Conservation (phyloP, 2,329 filamentous ascomycete species). For the Neurospora sp. region DNA sequence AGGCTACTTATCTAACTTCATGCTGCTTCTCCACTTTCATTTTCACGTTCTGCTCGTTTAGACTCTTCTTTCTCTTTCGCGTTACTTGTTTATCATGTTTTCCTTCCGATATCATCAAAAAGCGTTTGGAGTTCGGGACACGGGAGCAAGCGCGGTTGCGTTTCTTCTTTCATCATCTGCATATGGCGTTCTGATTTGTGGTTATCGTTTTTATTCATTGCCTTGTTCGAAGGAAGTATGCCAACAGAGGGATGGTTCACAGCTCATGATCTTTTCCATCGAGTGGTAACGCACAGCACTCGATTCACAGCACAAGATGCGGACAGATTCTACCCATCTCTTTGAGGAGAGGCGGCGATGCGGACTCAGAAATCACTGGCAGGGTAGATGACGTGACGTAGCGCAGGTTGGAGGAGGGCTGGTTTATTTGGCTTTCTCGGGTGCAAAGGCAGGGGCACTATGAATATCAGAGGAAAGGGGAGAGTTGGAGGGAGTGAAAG, state of each 20-base stretch:
- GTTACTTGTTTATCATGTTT: not conserved
- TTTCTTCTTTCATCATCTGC: not conserved
- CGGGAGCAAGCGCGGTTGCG: not conserved
- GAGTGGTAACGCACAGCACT: not conserved
- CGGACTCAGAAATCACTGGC: not conserved
- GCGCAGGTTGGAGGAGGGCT: not conserved
- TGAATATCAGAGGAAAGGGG: not conserved
- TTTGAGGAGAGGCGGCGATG: not conserved
- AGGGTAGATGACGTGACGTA: not conserved
- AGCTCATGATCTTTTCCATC: not conserved
- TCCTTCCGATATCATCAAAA: not conserved
- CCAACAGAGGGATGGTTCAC: not conserved
- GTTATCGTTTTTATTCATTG: not conserved
- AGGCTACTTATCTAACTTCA: not conserved
- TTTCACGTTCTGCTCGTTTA: not conserved
- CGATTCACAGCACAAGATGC: not conserved
- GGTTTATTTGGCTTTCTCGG: not conserved
- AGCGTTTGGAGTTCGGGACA: not conserved
- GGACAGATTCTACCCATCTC: not conserved
- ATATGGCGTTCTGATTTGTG: not conserved
- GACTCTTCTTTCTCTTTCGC: not conserved
- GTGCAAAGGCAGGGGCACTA: not conserved
- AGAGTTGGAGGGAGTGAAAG: not conserved
- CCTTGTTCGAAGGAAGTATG: not conserved
- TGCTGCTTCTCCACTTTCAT: not conserved